Base-by-base conservation (phyloP, 495 filamentous ascomycete species). In the Xylaria intraflava region DNA sequence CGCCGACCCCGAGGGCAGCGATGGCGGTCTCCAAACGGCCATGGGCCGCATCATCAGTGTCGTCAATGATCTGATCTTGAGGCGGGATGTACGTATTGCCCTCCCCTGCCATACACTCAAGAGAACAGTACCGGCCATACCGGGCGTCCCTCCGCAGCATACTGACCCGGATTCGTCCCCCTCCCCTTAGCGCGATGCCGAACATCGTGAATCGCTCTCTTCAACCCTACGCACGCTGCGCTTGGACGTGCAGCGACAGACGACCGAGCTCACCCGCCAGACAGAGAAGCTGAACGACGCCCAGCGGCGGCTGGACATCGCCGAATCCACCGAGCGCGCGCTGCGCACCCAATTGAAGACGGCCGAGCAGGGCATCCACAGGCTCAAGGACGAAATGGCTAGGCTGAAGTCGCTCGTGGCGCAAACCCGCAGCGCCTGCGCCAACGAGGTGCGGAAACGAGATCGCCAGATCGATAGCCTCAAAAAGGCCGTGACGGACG, bases 31-130 rank as follows among this genome's bases (percentile, higher is more conserved):
- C 9, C 82, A 83, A 38, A 78, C 74, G 11, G 89, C 88, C 3
- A 92, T 91, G 83, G 85, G 85, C 43, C 82, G 84, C 58, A 82
- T 95, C 62, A 96, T 98, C 65, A 88, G 89, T 63, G 75, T 96
- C 38, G 83, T 98, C 40, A 94, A 98, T 63, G 93, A 98, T 65
- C 69, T 98, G 49, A 87, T 97, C 41, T 58, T 81, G 24, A 78
- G 88, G 55, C 80, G 89, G 72, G 90, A 95, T 64, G 89, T 94
- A 73, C 51, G 85, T 76, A 26, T 36, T 52, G 16, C 22, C 35
- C 38, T 8, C 19, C 33, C 31, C 24, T 47, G 35, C 22, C 30
- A 31, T 45, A 16, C n/a, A n/a, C n/a, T n/a, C n/a, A n/a, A n/a
- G n/a, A n/a, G n/a, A n/a, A n/a, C n/a, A n/a, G n/a, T n/a, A n/a